Conservation (phyloP, 2,329 filamentous ascomycete species). For the Xylaria sp. region DNA sequence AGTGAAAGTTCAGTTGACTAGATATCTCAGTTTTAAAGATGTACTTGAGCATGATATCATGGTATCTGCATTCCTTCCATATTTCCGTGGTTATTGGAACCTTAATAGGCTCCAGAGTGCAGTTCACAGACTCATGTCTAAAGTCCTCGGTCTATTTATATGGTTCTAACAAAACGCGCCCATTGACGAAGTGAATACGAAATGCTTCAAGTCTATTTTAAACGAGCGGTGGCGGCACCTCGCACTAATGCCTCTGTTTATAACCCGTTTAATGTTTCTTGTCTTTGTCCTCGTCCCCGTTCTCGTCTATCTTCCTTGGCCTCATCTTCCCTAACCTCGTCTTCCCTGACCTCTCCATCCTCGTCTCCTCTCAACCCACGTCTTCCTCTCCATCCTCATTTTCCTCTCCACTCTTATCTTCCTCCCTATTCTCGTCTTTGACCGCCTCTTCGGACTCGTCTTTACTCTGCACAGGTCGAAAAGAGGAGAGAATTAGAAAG, state of each 20-base stretch:
- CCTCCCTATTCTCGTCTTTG: neutral
- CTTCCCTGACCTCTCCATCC: too few species aligned
- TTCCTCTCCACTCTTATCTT: too few species aligned
- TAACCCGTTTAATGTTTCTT: neutral
- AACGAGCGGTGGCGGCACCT: neutral
- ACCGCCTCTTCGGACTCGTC: neutral
- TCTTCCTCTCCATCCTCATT: neutral
- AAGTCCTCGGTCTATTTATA: neutral
- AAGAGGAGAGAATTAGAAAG: conserved; percentile 5
- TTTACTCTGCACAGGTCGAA: neutral
- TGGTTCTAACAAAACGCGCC: neutral
- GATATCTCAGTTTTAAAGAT: conserved; percentile 5
- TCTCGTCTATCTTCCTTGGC: neutral
- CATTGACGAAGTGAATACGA: neutral
- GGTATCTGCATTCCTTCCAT: neutral
- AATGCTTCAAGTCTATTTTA: neutral
- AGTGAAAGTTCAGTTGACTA: conserved; percentile 6
- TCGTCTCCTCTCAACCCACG: neutral
- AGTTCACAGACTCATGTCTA: neutral
- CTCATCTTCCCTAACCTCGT: too few species aligned
- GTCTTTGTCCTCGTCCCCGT: neutral
- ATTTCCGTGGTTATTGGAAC: neutral
- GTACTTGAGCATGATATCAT: neutral
- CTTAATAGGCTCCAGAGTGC: neutral
- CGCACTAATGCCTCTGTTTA: neutral